Base-by-base conservation (phyloP, 2,329 filamentous ascomycete genomes). In the Coccinonectria pachysandricola region DNA sequence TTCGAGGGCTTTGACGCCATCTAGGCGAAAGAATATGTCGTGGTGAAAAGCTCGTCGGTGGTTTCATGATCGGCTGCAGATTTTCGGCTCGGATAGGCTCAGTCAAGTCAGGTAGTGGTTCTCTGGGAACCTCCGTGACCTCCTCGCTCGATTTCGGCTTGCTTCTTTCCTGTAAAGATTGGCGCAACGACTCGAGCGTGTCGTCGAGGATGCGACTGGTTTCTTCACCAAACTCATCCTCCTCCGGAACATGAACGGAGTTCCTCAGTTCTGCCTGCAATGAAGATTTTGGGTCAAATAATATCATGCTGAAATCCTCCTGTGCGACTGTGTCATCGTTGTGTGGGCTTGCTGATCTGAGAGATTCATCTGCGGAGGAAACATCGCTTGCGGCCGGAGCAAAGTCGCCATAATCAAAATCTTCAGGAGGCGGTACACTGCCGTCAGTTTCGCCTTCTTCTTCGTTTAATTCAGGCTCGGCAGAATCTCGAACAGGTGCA, bases 261-360 rank as follows among this genome's bases (percentile, higher is more conserved):
- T 45, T 50, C 21, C 48, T 46, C 29, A 59, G 50, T 18, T 56
- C 57, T 2, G 52, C 57, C 18, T 62, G 61, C 28, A 71, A 53
- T 0, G 66, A 68, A 3, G 63, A 65, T 11, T 74, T 52, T 3
- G 66, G 68, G 23, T 68, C 60, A 33, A 71, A 59, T 16, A 67
- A 66, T 30, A 73, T 73, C 66, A 72, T 72, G 43, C 68, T 73
- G 35, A 73, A 72, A 19, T 66, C 64, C 33, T 73, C 68, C n/a
- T 65, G 57, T 4, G 57, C 56, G 23, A 65, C 56, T 1, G 57
- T 66, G 25, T 68, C 54, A 16, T 57, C 53, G 22, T 28, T 35
- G 20, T 26, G 30, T n/a, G 37, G 45, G 24, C 26, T 39, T 29
- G 15, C 30, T 19, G 37, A 39, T 22, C 28, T 41, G 17, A 32